phyloP scores from a whole-genome alignment of 1,139 yeast genomes.

The Yamadazyma atlantica region DNA sequence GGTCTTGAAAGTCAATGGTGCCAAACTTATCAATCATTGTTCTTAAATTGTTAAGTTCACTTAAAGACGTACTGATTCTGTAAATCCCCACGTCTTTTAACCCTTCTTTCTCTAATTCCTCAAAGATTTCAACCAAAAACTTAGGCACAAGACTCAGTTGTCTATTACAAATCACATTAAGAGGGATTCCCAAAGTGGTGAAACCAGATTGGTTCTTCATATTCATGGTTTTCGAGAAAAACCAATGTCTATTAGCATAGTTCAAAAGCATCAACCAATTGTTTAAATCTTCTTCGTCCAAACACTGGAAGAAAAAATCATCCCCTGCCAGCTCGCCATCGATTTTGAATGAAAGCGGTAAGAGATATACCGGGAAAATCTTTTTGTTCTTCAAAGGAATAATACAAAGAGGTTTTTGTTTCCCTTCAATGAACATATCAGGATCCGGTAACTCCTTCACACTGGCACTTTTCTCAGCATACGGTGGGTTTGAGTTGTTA shows the following conservation, averaged over 20 bases:
- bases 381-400: conserved; percentile 54
- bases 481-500: conserved; percentile 12
- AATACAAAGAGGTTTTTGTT: conserved; percentile 56
- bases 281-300: conserved; percentile 59
- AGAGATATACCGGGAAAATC: conserved; percentile 54
- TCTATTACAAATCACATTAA: conserved; percentile 70
- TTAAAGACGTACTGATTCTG: conserved; percentile 86
- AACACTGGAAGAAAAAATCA: conserved; percentile 71
- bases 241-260: conserved; percentile 58
- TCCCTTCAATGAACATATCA: conserved; percentile 36
- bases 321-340: conserved; percentile 42
- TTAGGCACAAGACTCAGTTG: conserved; percentile 64
- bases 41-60: conserved; percentile 70
- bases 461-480: conserved; percentile 51
- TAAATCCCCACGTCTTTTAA: conserved; percentile 89
- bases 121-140: conserved; percentile 62
- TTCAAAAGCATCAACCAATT: conserved; percentile 68
- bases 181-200: conserved; percentile 85
- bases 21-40: conserved; percentile 73
- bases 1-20: conserved; percentile 54
- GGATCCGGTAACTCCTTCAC: conserved; percentile 63
- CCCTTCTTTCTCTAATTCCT: conserved; percentile 80
- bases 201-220: conserved; percentile 21
- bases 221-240: conserved; percentile 43
- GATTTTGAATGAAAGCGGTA: conserved; percentile 61